phyloP scores from a whole-genome alignment of 2,329 filamentous ascomycete genomes.

The Neofusicoccum umdonicola region DNA sequence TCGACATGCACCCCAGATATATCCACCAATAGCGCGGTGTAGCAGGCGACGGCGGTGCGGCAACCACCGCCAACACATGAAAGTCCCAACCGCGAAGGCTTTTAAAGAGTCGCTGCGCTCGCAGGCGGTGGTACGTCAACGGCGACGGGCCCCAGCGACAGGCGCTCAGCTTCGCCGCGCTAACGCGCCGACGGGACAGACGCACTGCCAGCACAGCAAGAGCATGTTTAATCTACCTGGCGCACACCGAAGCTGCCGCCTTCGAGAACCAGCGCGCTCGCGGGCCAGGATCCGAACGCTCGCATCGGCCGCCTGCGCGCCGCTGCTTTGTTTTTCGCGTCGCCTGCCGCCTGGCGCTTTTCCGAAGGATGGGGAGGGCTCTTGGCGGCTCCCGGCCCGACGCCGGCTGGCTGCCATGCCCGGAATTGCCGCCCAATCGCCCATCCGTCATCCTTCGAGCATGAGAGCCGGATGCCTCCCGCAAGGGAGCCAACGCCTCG shows the following conservation, averaged over 20 bases:
- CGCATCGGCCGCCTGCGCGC: neutral
- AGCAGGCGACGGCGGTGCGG: neutral
- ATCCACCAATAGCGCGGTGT: neutral
- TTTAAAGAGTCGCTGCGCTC: neutral
- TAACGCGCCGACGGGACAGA: neutral
- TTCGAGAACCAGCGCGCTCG: neutral
- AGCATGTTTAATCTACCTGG: neutral
- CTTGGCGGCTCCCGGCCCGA: neutral
- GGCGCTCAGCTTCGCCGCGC: neutral
- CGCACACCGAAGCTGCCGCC: neutral
- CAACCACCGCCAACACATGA: slow-evolving; percentile 1
- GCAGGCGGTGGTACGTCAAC: neutral
- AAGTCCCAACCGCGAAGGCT: neutral
- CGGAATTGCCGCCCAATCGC: neutral
- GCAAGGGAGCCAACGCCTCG: neutral
- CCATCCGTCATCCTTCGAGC: neutral
- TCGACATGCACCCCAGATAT: slow-evolving; percentile 4
- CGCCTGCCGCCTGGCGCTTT: too few relatives aligned
- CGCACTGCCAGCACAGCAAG: slow-evolving; percentile 8
- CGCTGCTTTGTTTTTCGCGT: neutral
- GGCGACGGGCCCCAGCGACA: neutral
- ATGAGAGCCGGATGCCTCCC: neutral
- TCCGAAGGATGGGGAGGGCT: neutral
- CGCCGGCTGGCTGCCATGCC: neutral
- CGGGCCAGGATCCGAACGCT: neutral